Evolutionary conservation across 768 basidiomycete genomes (phyloP).

Genomic region (Mycena capillaripes): DNA sequence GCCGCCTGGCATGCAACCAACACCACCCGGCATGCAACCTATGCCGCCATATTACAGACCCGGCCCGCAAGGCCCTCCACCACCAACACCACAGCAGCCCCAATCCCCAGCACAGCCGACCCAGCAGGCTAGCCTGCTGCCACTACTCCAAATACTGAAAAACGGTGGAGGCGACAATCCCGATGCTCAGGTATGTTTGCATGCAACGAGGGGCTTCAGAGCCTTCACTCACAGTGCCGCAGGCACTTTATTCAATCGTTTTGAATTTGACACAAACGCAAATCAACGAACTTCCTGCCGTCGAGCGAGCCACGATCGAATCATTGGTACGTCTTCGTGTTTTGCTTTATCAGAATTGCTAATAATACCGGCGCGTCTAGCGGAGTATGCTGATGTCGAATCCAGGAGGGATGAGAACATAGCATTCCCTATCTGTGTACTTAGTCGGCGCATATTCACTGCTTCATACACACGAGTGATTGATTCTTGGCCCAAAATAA

Average conservation of each 20-base stretch:
- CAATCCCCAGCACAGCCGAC: constrained; percentile 45
- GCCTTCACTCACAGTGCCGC: constrained; percentile 38
- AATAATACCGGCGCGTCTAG: constrained; percentile 35
- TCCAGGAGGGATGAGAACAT: constrained; percentile 14
- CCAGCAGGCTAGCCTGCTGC: constrained; percentile 44
- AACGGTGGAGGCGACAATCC: not conserved
- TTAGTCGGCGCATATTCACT: not conserved
- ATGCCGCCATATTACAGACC: constrained; percentile 52
- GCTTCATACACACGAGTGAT: not conserved
- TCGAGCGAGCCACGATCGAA: constrained; percentile 40
- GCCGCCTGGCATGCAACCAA: constrained; percentile 39
- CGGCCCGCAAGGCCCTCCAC: constrained; percentile 31
- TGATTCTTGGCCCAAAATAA: too few relatives aligned
- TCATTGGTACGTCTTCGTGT: constrained; percentile 14
- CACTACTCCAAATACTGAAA: constrained; percentile 48
- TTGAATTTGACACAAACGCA: constrained; percentile 63
- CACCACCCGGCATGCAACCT: constrained; percentile 47
- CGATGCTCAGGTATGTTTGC: constrained; percentile 33
- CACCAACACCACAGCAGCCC: constrained; percentile 42
- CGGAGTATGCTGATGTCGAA: constrained; percentile 1
- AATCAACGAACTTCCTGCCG: constrained; percentile 60
- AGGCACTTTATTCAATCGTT: constrained; percentile 47
- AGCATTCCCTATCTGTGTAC: not conserved
- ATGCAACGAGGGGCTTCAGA: constrained; percentile 36
- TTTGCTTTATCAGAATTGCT: constrained; percentile 19